Conservation (phyloP, 768 basidiomycete species). For the Termitomyces sp. region DNA sequence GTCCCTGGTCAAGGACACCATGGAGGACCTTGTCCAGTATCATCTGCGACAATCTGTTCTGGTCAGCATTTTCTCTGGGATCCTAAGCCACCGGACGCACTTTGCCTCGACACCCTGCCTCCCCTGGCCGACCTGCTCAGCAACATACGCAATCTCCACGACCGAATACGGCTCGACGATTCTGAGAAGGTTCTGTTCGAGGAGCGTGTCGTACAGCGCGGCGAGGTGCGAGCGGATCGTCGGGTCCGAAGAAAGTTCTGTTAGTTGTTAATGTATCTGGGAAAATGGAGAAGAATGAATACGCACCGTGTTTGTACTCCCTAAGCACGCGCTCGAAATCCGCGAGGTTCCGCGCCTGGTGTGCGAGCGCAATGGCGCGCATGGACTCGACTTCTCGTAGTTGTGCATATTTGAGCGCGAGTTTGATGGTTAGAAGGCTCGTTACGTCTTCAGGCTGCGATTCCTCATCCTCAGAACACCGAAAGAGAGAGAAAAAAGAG, state of each 20-base stretch:
- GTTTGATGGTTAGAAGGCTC: constrained; percentile 79
- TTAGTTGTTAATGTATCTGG: no score
- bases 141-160: constrained; percentile 89
- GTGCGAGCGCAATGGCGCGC: constrained; percentile 92
- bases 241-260: constrained; percentile 92
- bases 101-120: constrained; percentile 88
- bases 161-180: constrained; percentile 96
- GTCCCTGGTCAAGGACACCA: constrained; percentile 95
- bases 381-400: constrained; percentile 91
- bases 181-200: constrained; percentile 92
- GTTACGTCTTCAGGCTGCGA: constrained; percentile 89
- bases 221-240: constrained; percentile 95
- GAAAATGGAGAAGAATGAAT: background rate
- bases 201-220: constrained; percentile 90
- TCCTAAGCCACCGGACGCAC: no score
- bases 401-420: constrained; percentile 84
- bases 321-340: constrained; percentile 86
- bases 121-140: constrained; percentile 83
- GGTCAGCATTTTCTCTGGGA: background rate
- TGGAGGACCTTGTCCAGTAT: constrained; percentile 93
- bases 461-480: no score
- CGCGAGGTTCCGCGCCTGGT: constrained; percentile 84
- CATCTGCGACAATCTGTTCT: constrained; percentile 87
- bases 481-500: background rate
- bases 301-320: constrained; percentile 76